Percentiles rank a stretch among this genome's conserved stretches.
These are phyloP conservation scores for Gonium pectorale DNA, from an alignment of 139 green algal genomes.

Conservation along the genomic window DNA sequence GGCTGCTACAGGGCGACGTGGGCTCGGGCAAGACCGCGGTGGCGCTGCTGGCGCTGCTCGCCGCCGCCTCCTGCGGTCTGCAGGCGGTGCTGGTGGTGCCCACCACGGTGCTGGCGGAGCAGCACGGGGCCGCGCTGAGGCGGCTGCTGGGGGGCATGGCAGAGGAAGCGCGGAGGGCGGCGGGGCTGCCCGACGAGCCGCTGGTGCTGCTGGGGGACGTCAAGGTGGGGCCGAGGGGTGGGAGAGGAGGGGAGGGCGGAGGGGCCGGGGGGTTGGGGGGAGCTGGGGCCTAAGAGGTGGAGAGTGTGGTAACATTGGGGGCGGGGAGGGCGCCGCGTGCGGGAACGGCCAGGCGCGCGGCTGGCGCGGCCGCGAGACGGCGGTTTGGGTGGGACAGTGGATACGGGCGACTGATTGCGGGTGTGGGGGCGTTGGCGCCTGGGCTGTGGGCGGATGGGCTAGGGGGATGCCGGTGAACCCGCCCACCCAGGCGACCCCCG, in stretches of 20 bases:
- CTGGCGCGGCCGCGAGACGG: no score
- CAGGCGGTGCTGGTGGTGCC: conserved; percentile 92
- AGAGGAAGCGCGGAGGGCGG: neutral
- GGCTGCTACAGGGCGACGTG: conserved; percentile 96
- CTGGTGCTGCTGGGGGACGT: conserved; percentile 27
- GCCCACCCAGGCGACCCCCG: no score
- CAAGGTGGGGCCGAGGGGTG: conserved; percentile 16
- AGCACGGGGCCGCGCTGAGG: conserved; percentile 72
- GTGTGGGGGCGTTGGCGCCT: no score
- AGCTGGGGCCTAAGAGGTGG: neutral
- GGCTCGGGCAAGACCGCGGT: conserved; percentile 96
- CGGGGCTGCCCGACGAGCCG: conserved; percentile 9
- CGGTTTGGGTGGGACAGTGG: no score
- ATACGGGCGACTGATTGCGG: no score
- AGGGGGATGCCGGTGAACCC: no score
- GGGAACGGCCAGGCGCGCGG: no score
- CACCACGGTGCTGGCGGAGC: conserved; percentile 90
- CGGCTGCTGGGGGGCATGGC: conserved; percentile 63
- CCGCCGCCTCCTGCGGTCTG: conserved; percentile 63
- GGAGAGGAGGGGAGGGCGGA: neutral
- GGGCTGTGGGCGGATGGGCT: no score
- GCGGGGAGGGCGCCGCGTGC: no score
- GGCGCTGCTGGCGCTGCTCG: conserved; percentile 86
- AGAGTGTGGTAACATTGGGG: no score
- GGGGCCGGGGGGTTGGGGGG: neutral